phyloP scores from a whole-genome alignment of 805 yeast genomes.

The Saccharomycopsis sp. region DNA sequence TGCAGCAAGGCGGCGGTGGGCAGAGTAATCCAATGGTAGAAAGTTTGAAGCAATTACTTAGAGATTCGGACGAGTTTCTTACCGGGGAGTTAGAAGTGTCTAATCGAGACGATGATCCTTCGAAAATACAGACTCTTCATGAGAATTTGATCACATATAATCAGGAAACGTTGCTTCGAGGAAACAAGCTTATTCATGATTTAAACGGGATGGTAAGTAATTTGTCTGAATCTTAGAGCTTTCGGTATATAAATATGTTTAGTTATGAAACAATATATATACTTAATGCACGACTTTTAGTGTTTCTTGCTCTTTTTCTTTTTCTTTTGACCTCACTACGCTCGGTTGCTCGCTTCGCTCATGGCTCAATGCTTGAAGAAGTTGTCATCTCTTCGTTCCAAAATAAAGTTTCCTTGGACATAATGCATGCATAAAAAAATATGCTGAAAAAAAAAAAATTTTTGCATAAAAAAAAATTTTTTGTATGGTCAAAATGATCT shows the following conservation, averaged over 20 bases:
- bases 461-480: background rate
- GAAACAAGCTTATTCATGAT: constrained; percentile 1
- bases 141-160: background rate
- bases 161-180: background rate
- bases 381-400: too few species aligned
- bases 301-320: too few species aligned
- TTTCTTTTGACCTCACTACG: too few species aligned
- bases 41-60: background rate
- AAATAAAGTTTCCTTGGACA: background rate
- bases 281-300: too few species aligned
- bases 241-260: too few species aligned
- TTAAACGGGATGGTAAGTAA: background rate
- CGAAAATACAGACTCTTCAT: background rate
- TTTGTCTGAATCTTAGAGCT: too few species aligned
- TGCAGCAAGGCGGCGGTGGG: background rate
- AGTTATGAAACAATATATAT: too few species aligned
- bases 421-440: background rate
- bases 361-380: too few species aligned
- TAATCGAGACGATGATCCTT: background rate
- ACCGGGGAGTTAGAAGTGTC: background rate
- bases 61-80: background rate
- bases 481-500: background rate
- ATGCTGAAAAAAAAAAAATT: too few species aligned
- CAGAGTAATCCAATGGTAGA: background rate
- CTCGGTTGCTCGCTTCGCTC: too few species aligned